These are phyloP conservation scores for Lecanosticta acicola DNA, from an alignment of 2,329 filamentous ascomycete genomes.

Conservation along the genomic window DNA sequence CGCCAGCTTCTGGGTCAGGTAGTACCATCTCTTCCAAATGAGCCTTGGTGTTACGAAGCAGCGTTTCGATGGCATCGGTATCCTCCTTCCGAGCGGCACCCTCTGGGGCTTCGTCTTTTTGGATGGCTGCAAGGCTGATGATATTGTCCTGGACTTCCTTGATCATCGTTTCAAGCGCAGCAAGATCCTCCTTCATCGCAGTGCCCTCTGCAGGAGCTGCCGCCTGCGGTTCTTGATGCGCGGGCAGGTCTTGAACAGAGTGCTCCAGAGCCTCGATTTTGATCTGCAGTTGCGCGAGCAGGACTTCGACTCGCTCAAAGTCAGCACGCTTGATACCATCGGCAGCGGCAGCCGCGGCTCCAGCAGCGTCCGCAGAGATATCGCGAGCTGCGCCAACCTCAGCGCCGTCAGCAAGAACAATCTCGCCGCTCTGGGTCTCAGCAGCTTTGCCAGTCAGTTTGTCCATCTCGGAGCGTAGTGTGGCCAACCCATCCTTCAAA, in stretches of 20 bases:
- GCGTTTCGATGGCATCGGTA: constrained; percentile 81
- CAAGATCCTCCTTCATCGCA: constrained; percentile 51
- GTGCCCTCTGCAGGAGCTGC: constrained; percentile 31
- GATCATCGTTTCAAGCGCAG: constrained; percentile 41
- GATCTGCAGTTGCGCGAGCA: constrained; percentile 74
- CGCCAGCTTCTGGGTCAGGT: constrained; percentile 61
- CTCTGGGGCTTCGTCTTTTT: constrained; percentile 33
- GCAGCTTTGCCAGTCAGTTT: constrained; percentile 54
- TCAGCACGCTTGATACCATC: constrained; percentile 59
- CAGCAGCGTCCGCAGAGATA: constrained; percentile 38
- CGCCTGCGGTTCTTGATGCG: constrained; percentile 34
- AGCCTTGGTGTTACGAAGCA: constrained; percentile 82
- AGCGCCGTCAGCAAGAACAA: constrained; percentile 53
- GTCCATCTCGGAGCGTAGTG: constrained; percentile 72
- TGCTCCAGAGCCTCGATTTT: constrained; percentile 76
- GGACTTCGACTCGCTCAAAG: constrained; percentile 76
- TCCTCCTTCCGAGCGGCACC: constrained; percentile 71
- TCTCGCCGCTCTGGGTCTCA: constrained; percentile 47
- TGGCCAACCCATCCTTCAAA: constrained; percentile 72
- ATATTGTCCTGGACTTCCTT: constrained; percentile 57
- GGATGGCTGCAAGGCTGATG: constrained; percentile 45
- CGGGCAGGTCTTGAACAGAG: constrained; percentile 44
- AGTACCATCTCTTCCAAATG: constrained; percentile 73
- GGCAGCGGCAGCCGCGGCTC: constrained; percentile 22
- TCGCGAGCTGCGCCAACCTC: constrained; percentile 38